A percentile compares a stretch with the other conserved stretches of the same genome.
Evolutionary conservation across 495 filamentous ascomycete species (phyloP).

Genomic region (Penicillium dipodomyicola): DNA sequence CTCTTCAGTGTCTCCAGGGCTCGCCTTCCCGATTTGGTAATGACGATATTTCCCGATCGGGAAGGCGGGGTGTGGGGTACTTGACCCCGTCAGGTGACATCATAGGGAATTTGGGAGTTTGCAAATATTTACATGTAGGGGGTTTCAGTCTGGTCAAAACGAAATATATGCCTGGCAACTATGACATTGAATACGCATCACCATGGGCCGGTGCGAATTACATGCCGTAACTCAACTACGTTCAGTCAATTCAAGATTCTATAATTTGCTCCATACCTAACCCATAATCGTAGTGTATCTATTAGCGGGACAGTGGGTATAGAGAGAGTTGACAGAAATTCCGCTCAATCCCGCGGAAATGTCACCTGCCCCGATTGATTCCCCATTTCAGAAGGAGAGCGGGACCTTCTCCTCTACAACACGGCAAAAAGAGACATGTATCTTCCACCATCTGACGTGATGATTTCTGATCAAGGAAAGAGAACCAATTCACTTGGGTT

Average conservation of each 20-base stretch:
- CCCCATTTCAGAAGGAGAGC: neutral
- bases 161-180: slow-evolving; percentile 78
- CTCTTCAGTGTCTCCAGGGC: too few species aligned
- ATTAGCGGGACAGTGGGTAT: slow-evolving; percentile 7
- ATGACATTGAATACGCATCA: slow-evolving; percentile 86
- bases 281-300: neutral
- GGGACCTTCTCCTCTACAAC: neutral
- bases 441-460: slow-evolving; percentile 2
- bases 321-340: neutral
- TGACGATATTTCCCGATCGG: too few species aligned
- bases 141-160: too few species aligned
- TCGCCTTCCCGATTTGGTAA: too few species aligned
- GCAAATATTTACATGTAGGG: too few species aligned
- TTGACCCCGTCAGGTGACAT: too few species aligned
- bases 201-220: slow-evolving; percentile 92
- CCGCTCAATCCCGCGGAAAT: neutral
- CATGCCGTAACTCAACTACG: slow-evolving; percentile 55
- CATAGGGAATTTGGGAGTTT: too few species aligned
- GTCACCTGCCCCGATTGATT: neutral
- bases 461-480: slow-evolving; percentile 16
- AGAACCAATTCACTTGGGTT: slow-evolving; percentile 23
- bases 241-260: too few species aligned
- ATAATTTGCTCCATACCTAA: neutral
- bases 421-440: neutral
- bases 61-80: too few species aligned